Base-by-base conservation (phyloP, 371 early-diverging fungal species). In the Sporodiniella umbellata region DNA sequence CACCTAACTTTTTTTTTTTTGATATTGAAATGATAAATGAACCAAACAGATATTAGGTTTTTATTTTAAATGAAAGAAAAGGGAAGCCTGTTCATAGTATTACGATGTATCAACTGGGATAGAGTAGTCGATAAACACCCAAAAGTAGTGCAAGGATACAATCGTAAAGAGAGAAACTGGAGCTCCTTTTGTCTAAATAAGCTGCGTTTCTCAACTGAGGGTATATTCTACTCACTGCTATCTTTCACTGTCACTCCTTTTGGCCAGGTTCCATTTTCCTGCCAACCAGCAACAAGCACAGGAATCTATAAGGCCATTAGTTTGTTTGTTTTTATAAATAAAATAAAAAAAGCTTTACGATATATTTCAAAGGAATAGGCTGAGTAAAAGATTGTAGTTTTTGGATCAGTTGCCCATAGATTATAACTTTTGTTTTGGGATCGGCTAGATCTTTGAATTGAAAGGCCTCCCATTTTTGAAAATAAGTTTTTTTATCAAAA, bases 201-300 rank as follows among this genome's bases (percentile, higher is more conserved):
- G n/a, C 30, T 28, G 30, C 10, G 30, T 10, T 10, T 28, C 4
- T 28, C 30, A 28, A 28, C 30, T n/a, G n/a, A 28, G 30, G 30
- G 30, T 28, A 28, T 28, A 28, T 28, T 28, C 10, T 28, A 28
- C 10, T 56, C 56, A 45, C 61, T 61, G 42, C 15, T 45, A 3
- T 44, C 48, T 40, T 51, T 46, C n/a, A 52, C 62, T 0, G 50
- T 33, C 60, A 64, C 54, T 8, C 67, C 71, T 50, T 70, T 62
- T 31, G 71, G 71, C 71, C 71, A 70, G n/a, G 64, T 52, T 2
- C 71, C 71, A 19, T 70, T 65, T 22, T 61, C 54, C 42, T 70
- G 64, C 71, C 71, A 70, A 24, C 71, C 71, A 30, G 56, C 47
- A 6, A 70, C 57, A 46, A 66, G 50, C 10, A 70, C 51, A 15